Percentiles rank a stretch among this genome's conserved stretches.
Evolutionary conservation across 345 rosid genomes (phyloP).

Genomic region (Citrus maxima): DNA sequence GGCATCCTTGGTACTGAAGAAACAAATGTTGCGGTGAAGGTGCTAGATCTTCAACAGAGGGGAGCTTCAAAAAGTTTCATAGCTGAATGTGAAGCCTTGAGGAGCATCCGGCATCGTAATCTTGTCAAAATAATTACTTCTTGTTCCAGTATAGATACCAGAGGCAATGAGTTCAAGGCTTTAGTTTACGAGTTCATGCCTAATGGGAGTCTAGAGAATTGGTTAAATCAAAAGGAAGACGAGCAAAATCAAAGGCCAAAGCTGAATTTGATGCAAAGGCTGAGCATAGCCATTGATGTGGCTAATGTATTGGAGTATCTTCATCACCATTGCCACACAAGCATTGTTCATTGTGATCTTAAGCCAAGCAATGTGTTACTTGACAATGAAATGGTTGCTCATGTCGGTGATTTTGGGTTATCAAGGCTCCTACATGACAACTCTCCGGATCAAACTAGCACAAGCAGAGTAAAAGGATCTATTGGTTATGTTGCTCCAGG

Average conservation of each 20-base stretch:
- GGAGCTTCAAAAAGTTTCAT: constrained; percentile 28
- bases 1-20: constrained; percentile 10
- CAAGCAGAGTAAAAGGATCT: constrained; percentile 1
- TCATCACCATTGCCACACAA: constrained; percentile 20
- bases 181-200: constrained; percentile 29
- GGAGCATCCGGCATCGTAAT: constrained; percentile 22
- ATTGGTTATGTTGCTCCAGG: constrained; percentile 10
- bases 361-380: constrained; percentile 34
- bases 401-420: constrained; percentile 33
- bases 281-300: constrained; percentile 28
- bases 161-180: constrained; percentile 27
- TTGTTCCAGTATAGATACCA: constrained; percentile 20
- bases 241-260: background rate
- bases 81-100: constrained; percentile 24
- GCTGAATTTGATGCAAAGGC: constrained; percentile 13
- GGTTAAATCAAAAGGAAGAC: constrained; percentile 14
- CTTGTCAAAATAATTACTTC: constrained; percentile 17
- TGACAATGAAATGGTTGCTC: constrained; percentile 27
- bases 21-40: constrained; percentile 20
- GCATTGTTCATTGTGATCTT: constrained; percentile 31
- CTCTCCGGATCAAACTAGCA: background rate
- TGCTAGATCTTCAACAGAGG: constrained; percentile 19
- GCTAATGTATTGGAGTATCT: constrained; percentile 33
- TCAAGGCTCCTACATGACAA: constrained; percentile 19
- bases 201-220: constrained; percentile 21